phyloP scores from a whole-genome alignment of 345 rosid genomes.

The Lepidium sativum region DNA sequence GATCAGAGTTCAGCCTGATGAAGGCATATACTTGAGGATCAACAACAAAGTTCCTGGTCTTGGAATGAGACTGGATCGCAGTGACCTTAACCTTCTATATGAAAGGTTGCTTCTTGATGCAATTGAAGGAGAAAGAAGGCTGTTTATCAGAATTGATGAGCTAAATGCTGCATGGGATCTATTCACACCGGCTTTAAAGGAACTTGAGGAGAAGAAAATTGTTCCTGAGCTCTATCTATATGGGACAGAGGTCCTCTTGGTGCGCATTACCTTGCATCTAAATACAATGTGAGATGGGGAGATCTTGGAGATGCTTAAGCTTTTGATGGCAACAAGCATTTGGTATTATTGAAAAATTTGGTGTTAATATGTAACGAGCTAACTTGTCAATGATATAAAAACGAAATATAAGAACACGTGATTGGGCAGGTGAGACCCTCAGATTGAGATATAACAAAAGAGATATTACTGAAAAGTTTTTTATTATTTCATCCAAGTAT shows the following conservation, averaged over 20 bases:
- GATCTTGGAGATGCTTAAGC: conserved; percentile 49
- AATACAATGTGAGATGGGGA: conserved; percentile 89
- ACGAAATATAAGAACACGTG: too few species aligned
- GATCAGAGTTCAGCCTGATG: conserved; percentile 90
- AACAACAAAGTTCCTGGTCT: conserved; percentile 97
- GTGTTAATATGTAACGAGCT: too few species aligned
- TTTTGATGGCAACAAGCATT: not conserved
- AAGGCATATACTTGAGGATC: conserved; percentile 89
- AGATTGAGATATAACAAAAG: too few species aligned
- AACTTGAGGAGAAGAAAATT: conserved; percentile 59
- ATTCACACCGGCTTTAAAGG: conserved; percentile 67
- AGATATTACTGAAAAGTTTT: too few species aligned
- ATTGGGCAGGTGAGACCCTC: too few species aligned
- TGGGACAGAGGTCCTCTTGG: conserved; percentile 88
- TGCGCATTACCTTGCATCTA: conserved; percentile 87
- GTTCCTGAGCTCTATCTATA: conserved; percentile 77
- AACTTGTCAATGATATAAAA: too few species aligned
- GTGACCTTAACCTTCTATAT: conserved; percentile 77
- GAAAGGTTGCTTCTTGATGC: conserved; percentile 87
- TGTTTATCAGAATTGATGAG: conserved; percentile 88
- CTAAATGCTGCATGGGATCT: conserved; percentile 80
- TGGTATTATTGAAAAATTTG: not conserved
- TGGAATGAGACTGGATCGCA: conserved; percentile 88
- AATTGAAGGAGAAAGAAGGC: conserved; percentile 69
- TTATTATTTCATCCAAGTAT: too few species aligned